Evolutionary conservation across 2,329 filamentous ascomycete genomes (phyloP).

Genomic region (Colletotrichum camelliae): DNA sequence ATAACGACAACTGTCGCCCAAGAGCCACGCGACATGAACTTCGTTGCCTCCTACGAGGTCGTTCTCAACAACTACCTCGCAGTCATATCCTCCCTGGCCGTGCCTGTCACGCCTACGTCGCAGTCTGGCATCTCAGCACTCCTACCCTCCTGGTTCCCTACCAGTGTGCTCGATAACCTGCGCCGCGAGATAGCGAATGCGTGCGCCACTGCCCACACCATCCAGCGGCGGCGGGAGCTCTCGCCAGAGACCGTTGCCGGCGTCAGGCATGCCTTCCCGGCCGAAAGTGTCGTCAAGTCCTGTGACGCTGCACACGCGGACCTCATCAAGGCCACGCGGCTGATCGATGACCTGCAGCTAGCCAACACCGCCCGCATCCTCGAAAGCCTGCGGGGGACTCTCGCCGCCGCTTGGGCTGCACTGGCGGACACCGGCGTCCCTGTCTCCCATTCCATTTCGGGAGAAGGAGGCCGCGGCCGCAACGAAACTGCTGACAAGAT

Average conservation of each 20-base stretch:
- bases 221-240: not conserved
- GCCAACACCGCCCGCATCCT: not conserved
- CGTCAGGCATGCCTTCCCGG: not conserved
- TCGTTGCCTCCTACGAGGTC: too few species aligned
- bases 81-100: too few species aligned
- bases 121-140: too few species aligned
- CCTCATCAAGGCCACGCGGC: not conserved
- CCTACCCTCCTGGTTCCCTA: too few species aligned
- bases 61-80: too few species aligned
- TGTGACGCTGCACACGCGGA: not conserved
- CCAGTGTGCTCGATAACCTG: not conserved
- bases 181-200: not conserved
- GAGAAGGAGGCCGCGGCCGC: not conserved
- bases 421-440: not conserved
- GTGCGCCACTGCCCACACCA: not conserved
- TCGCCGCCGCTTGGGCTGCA: not conserved
- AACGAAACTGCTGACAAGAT: not conserved
- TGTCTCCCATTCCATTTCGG: too few species aligned
- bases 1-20: too few species aligned
- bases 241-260: not conserved
- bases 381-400: not conserved
- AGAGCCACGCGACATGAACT: too few species aligned
- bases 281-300: not conserved
- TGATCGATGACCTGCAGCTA: not conserved
- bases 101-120: too few species aligned